phyloP scores from a whole-genome alignment of 2,329 filamentous ascomycete species.

The Ophiostoma himal-ulmi region DNA sequence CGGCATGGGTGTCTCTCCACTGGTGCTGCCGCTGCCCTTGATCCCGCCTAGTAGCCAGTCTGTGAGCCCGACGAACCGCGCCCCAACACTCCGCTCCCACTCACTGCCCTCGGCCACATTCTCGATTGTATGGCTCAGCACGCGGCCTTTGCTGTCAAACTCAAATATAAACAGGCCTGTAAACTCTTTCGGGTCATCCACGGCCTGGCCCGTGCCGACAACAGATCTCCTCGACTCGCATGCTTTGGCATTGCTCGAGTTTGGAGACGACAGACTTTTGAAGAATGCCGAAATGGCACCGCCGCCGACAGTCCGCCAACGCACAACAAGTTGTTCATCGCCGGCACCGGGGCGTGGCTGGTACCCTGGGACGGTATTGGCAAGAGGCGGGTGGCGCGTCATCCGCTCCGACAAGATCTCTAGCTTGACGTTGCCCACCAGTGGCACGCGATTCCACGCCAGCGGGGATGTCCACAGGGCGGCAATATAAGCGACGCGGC shows the following conservation, averaged over 20 bases:
- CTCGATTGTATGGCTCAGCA: constrained; percentile 88
- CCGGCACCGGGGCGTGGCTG: constrained; percentile 45
- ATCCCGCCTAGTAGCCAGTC: constrained; percentile 90
- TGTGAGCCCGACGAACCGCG: constrained; percentile 81
- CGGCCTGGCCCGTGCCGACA: constrained; percentile 29
- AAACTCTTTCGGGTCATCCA: constrained; percentile 57
- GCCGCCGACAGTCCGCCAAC: constrained; percentile 66
- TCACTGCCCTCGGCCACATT: constrained; percentile 77
- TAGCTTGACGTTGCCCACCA: constrained; percentile 83
- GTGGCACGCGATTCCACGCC: constrained; percentile 87
- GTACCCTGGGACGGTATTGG: constrained; percentile 26
- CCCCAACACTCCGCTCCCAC: constrained; percentile 74
- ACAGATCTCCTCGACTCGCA: constrained; percentile 31
- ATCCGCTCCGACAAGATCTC: constrained; percentile 88
- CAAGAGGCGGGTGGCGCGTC: constrained; percentile 51
- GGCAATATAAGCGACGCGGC: constrained; percentile 82
- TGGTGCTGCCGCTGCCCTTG: constrained; percentile 34
- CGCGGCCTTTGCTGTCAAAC: constrained; percentile 79
- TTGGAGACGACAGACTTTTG: neutral
- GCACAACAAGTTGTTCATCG: constrained; percentile 79
- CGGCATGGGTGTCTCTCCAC: constrained; percentile 25
- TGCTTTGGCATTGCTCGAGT: neutral
- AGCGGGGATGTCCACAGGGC: constrained; percentile 94
- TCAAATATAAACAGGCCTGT: constrained; percentile 91
- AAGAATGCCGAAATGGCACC: neutral